Evolutionary conservation across 352 stramenopile genomes (phyloP).

Genomic region (Phytophthora podocarpi): DNA sequence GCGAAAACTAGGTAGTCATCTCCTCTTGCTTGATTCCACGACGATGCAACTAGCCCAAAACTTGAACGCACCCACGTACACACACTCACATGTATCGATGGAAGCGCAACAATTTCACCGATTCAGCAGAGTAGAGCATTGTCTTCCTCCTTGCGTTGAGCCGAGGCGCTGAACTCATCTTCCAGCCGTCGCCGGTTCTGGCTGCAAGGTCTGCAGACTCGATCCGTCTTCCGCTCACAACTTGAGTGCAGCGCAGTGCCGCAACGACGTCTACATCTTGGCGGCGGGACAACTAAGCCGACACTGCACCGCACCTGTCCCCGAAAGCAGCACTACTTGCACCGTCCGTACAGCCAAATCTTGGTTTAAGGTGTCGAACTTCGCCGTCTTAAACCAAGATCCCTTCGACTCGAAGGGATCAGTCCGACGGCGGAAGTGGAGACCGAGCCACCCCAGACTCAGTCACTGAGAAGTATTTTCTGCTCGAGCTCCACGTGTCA

Average conservation of each 20-base stretch:
- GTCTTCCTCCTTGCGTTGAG: no score
- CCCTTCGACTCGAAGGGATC: not conserved
- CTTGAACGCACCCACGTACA: constrained; percentile 8
- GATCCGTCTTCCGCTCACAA: not conserved
- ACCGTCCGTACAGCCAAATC: not conserved
- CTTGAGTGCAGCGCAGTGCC: not conserved
- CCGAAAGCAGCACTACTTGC: not conserved
- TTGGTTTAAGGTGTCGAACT: no score
- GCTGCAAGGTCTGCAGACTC: no score
- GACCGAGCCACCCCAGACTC: no score
- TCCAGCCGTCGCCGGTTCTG: constrained; percentile 19
- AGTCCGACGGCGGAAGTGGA: not conserved
- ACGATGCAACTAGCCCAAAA: constrained; percentile 14
- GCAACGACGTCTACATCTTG: not conserved
- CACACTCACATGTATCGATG: not conserved
- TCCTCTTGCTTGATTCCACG: constrained; percentile 5
- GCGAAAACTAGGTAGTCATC: no score
- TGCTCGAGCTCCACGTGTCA: no score
- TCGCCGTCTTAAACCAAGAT: no score
- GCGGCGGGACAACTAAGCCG: not conserved
- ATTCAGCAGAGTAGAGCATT: not conserved
- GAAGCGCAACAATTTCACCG: constrained; percentile 4
- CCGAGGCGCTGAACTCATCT: constrained; percentile 17
- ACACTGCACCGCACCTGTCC: no score
- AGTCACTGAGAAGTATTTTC: no score